Evolutionary conservation across 2,329 filamentous ascomycete species (phyloP), one percentile per base, ranked within the genome.

Genomic region (Metarhizium anisopliae): DNA sequence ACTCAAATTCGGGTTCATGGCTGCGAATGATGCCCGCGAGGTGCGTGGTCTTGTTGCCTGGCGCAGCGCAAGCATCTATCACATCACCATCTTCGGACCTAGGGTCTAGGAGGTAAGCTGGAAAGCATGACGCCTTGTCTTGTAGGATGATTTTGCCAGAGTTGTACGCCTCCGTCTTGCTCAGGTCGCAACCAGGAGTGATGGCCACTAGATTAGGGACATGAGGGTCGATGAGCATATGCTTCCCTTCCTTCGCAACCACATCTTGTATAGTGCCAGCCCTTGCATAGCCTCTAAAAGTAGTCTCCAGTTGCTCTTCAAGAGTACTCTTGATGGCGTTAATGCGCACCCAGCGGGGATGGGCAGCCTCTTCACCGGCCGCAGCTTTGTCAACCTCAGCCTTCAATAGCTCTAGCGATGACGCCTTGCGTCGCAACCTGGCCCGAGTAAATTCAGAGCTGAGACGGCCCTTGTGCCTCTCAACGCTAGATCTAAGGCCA

Each of bases 1-100:
- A 68, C 20, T 66, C 67, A 58, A 67, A 68, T 45, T 71, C 73
- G 0, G 70, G 69, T 3, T 67, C 67, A 53, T 72, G 72, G 51
- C 70, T 73, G 53, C 68, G 75, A 51, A 94, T 66, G 4, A 96
- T 82, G 2, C 90, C 87, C 0, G 92, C 91, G 50, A 95, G 73
- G 69, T 97, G 94, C 7, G 93, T 97, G 1, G 94, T 97, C 73
- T 99, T 99, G 70, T 99, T 99, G 6, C 94, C 94, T 1, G 94
- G 94, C 0, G 94, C 94, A 0, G 94, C 90, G 68, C 93, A 97
- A 0, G 89, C 89, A 70, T 99, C 94, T n/a, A 97, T 82, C 8
- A 95, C 76, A 64, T 94, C 84, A 29, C 90, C 90, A 60, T 86
- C 82, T 56, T 81, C 76, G 8, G 82, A 74, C 0, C 73, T 74